Conservation (phyloP, 371 early-diverging fungal genomes). For the Coemansia sp. region DNA sequence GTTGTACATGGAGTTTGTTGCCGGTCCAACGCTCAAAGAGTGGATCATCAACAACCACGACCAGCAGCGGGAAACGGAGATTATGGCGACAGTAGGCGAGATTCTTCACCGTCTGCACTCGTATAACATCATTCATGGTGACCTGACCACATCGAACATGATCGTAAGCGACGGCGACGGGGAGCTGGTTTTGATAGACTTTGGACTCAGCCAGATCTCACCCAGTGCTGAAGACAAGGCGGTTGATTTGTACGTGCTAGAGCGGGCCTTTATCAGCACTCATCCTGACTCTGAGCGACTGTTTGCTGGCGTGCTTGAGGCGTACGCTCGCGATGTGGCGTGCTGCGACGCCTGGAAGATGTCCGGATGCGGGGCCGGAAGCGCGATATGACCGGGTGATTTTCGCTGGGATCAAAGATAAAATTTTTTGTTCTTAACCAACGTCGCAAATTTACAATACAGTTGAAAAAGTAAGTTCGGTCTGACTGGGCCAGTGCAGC, state of each 20-base stretch:
- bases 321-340: conserved; percentile 58
- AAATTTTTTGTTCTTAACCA: too few species aligned
- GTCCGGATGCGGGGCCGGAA: conserved; percentile 91
- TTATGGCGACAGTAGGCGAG: conserved; percentile 66
- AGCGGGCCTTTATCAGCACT: conserved; percentile 90
- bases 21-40: conserved; percentile 75
- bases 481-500: too few species aligned
- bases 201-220: conserved; percentile 92
- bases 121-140: conserved; percentile 93
- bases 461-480: too few species aligned
- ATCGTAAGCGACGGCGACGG: conserved; percentile 64
- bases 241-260: conserved; percentile 98
- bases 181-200: conserved; percentile 88
- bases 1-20: conserved; percentile 86
- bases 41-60: conserved; percentile 54
- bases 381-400: conserved; percentile 85
- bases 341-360: conserved; percentile 78
- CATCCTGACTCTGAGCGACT: conserved; percentile 78
- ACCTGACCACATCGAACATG: conserved; percentile 98
- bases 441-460: too few species aligned
- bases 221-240: conserved; percentile 96
- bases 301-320: conserved; percentile 72
- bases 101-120: conserved; percentile 83
- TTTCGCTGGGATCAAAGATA: not conserved
- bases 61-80: conserved; percentile 47